phyloP scores from a whole-genome alignment of 169 alveolate species.

The Perkinsus olseni region DNA sequence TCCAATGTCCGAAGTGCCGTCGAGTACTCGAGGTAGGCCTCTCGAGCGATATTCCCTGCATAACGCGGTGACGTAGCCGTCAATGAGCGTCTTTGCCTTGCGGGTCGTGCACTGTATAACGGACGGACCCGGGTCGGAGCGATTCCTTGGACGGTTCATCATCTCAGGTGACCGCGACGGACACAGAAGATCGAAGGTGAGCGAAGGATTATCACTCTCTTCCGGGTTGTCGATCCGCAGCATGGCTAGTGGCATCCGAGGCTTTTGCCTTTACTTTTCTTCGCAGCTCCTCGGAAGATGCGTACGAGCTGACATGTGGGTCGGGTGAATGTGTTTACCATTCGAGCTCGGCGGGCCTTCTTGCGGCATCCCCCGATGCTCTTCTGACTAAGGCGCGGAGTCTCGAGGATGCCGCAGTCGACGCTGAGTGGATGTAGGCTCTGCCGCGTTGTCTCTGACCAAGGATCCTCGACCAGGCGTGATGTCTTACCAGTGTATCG shows the following conservation, averaged over 20 bases:
- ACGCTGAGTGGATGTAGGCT: background rate
- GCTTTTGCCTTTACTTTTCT: background rate
- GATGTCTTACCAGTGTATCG: background rate
- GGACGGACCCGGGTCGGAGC: background rate
- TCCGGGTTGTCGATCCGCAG: too few species aligned
- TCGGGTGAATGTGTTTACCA: background rate
- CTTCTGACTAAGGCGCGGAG: background rate
- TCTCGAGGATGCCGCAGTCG: background rate
- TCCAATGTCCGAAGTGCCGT: background rate
- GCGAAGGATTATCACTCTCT: too few species aligned
- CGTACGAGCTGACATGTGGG: background rate
- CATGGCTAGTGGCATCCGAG: too few species aligned
- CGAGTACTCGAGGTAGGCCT: background rate
- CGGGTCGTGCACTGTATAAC: too few species aligned
- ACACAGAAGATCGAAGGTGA: too few species aligned
- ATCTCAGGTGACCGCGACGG: background rate
- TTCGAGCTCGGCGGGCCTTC: background rate
- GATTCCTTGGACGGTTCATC: background rate
- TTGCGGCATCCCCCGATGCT: background rate
- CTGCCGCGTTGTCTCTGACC: background rate
- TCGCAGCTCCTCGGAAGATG: background rate
- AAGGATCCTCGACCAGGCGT: background rate
- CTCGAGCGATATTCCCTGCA: too few species aligned
- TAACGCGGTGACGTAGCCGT: too few species aligned
- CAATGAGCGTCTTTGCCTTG: too few species aligned